A percentile compares a stretch with the other conserved stretches of the same genome.
Conservation (phyloP, 2,329 filamentous ascomycete genomes). For the Claviceps pazoutovae region DNA sequence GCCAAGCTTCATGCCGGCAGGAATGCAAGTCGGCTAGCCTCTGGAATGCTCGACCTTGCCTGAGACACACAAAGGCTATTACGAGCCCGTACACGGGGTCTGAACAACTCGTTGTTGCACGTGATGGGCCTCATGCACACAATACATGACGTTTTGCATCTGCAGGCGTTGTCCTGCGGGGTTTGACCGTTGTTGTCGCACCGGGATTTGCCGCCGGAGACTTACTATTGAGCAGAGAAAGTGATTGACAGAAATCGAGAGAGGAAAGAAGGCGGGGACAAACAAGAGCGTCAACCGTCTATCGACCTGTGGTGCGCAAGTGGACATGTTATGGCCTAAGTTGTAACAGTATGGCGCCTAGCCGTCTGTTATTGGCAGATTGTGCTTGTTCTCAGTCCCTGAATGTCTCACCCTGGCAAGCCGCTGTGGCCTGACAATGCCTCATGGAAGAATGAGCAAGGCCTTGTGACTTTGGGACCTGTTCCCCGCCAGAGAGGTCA, state of each 20-base stretch:
- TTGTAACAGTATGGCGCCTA: neutral
- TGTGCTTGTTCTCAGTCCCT: constrained; percentile 7
- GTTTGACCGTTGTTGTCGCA: constrained; percentile 1
- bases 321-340: neutral
- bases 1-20: constrained; percentile 8
- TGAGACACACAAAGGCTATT: constrained; percentile 27
- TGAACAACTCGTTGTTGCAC: constrained; percentile 10
- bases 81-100: constrained; percentile 5
- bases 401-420: constrained; percentile 8
- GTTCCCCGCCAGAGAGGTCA: neutral
- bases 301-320: neutral
- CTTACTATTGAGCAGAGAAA: too few relatives aligned
- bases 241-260: neutral
- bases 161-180: constrained; percentile 7
- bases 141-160: constrained; percentile 6
- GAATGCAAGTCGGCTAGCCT: constrained; percentile 16
- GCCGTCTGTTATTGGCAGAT: neutral
- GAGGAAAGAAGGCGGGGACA: neutral
- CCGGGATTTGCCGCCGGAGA: constrained; percentile 3
- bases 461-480: neutral
- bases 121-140: constrained; percentile 11
- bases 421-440: constrained; percentile 5
- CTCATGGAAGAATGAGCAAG: constrained; percentile 6
- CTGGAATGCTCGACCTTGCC: constrained; percentile 19
- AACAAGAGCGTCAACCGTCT: neutral